Evolutionary conservation across 345 rosid genomes (phyloP), one percentile per base, ranked within the genome.

Genomic region (Dimocarpus longan): DNA sequence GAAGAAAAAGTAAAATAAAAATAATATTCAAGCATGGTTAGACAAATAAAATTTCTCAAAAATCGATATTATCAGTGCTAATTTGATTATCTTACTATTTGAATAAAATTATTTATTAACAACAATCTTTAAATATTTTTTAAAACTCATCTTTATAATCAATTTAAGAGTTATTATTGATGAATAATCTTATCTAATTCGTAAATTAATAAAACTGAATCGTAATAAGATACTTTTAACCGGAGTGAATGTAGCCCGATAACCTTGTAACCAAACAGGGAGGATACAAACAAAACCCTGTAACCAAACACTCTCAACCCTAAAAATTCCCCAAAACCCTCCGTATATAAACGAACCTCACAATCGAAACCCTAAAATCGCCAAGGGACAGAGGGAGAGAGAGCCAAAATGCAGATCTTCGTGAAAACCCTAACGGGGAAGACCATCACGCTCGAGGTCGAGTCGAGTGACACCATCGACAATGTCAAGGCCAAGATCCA

Each of bases 401-500:
- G 56, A 32, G 26, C 71, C 16, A 81, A 84, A 76, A 91, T 91
- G 94, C 92, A 91, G 87, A 91, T 91, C 83, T 91, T 91, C 82
- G 94, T 91, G 81, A 91, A 91, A 82, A 91, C 94, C 77, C 87
- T 91, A 15, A 91, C 94, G 3, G 92, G 94, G 43, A 91, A 91
- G 87, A 91, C 94, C 78, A 91, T 89, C 10, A 91, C 94, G 68
- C 94, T 91, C 52, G 94, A 91, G 85, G 92, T 91, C 66, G 92
- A 91, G 78, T 87, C 91, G 66, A 91, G 94, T 72, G 94, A 91
- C 75, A 91, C 94, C 16, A 86, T 91, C 75, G 94, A 91, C 87
- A 91, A 91, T 85, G 92, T 91, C 56, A 91, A 91, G 80, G 91
- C 94, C 22, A 90, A 90, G 90, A 90, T 90, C 76, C 94, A 91